A percentile compares a stretch with the other conserved stretches of the same genome.
Conservation (phyloP, 1,284 basidiomycete species). For the Trichosporon coremiiforme region DNA sequence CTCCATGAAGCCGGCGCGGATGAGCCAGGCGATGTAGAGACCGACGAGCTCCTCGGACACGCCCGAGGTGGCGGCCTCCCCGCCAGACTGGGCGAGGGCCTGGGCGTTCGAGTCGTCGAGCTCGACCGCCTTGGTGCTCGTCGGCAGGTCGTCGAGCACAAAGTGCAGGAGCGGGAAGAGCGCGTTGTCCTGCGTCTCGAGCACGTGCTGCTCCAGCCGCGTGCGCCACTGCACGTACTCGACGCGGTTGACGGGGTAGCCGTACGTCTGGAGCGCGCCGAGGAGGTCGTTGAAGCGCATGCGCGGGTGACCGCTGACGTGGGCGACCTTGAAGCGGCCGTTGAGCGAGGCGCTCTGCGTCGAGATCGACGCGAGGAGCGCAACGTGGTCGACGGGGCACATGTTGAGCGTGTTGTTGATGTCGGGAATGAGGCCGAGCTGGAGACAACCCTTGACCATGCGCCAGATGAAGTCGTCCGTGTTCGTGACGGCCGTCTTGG, state of each 20-base stretch:
- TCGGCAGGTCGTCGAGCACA: conserved; percentile 94
- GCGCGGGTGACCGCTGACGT: conserved; percentile 82
- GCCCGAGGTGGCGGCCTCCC: conserved; percentile 63
- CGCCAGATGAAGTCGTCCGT: conserved; percentile 99
- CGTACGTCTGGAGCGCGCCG: conserved; percentile 72
- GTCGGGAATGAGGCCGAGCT: conserved; percentile 92
- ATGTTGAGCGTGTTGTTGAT: conserved; percentile 99
- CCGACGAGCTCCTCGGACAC: conserved; percentile 80
- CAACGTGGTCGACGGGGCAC: conserved; percentile 97
- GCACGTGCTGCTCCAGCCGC: conserved; percentile 90
- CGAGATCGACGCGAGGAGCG: conserved; percentile 75
- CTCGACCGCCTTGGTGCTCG: conserved; percentile 91
- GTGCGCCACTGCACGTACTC: conserved; percentile 93
- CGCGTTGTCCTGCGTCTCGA: conserved; percentile 92
- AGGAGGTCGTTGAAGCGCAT: conserved; percentile 91
- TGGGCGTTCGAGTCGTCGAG: conserved; percentile 84
- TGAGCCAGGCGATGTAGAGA: conserved; percentile 90
- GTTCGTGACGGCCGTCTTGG: conserved; percentile 87
- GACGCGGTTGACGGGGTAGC: conserved; percentile 74
- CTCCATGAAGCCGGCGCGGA: conserved; percentile 82
- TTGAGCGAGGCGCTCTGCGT: conserved; percentile 61
- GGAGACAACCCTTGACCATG: conserved; percentile 94
- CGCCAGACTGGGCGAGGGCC: conserved; percentile 63
- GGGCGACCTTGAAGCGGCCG: conserved; percentile 68
- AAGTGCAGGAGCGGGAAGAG: conserved; percentile 97